Conservation (phyloP, 1,284 basidiomycete genomes). For the Ceratobasidium sp. region DNA sequence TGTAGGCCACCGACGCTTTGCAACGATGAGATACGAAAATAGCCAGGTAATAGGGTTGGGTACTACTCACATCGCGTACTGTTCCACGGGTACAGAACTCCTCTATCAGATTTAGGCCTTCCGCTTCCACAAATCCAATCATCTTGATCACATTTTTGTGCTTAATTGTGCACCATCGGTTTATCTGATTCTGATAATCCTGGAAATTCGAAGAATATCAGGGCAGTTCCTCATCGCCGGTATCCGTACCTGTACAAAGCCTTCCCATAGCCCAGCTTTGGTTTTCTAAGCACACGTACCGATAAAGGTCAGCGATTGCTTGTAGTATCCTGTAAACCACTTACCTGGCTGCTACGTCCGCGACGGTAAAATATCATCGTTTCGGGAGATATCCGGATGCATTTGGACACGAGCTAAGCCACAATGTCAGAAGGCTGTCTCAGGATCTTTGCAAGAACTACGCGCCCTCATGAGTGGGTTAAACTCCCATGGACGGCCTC, state of each 20-base stretch:
- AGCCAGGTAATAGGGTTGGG: background rate
- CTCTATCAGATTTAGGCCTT: constrained; percentile 14
- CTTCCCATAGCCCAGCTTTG: background rate
- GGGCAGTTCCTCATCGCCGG: background rate
- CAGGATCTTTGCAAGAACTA: background rate
- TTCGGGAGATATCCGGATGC: constrained; percentile 4
- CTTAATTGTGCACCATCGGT: background rate
- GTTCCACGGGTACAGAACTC: constrained; percentile 11
- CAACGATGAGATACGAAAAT: background rate
- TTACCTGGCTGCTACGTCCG: background rate
- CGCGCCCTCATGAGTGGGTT: background rate
- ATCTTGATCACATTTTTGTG: constrained; percentile 11
- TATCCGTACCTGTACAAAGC: background rate
- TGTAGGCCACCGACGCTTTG: background rate
- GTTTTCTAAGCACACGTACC: background rate
- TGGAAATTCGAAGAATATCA: background rate
- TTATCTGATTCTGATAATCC: background rate
- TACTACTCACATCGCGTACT: background rate
- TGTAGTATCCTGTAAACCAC: background rate
- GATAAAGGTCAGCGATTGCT: background rate
- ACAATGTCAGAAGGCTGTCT: background rate
- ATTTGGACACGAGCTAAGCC: background rate
- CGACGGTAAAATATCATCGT: background rate
- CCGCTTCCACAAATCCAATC: background rate
- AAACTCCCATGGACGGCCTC: background rate